Evolutionary conservation across 768 basidiomycete genomes (phyloP).

Genomic region (Lentinula lateritia): DNA sequence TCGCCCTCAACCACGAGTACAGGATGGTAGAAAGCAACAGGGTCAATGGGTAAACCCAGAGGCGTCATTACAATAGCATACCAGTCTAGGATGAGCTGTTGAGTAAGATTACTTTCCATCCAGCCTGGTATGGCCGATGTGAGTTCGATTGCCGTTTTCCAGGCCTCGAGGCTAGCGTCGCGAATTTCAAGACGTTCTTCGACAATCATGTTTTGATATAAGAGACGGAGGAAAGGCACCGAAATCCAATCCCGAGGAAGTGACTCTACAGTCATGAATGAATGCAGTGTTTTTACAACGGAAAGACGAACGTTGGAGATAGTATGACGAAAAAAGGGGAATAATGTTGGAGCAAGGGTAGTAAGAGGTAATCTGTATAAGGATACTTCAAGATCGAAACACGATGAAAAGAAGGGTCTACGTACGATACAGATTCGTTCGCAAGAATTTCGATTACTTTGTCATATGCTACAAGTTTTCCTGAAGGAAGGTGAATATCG

Average conservation of each 20-base stretch:
- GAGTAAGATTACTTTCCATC: slow-evolving; percentile 49
- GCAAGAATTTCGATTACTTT: slow-evolving; percentile 75
- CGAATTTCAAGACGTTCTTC: slow-evolving; percentile 89
- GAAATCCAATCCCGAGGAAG: slow-evolving; percentile 80
- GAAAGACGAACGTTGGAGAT: slow-evolving; percentile 90
- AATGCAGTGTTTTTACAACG: slow-evolving; percentile 82
- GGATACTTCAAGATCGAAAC: not conserved
- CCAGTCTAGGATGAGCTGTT: slow-evolving; percentile 72
- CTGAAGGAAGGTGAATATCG: slow-evolving; percentile 28
- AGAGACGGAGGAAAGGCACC: slow-evolving; percentile 68
- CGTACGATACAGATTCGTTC: slow-evolving; percentile 66
- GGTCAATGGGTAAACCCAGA: slow-evolving; percentile 72
- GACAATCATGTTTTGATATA: slow-evolving; percentile 91
- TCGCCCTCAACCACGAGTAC: slow-evolving; percentile 41
- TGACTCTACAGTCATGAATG: slow-evolving; percentile 75
- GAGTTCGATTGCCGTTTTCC: slow-evolving; percentile 65
- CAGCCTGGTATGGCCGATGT: slow-evolving; percentile 38
- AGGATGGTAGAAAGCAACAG: slow-evolving; percentile 62
- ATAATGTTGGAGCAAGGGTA: slow-evolving; percentile 80
- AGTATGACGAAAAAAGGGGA: slow-evolving; percentile 96
- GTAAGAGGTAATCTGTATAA: slow-evolving; percentile 64
- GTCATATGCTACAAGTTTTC: slow-evolving; percentile 75
- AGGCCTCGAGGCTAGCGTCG: slow-evolving; percentile 62
- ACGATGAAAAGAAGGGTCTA: slow-evolving; percentile 9
- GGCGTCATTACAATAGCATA: slow-evolving; percentile 88